Evolutionary conservation across 2,329 filamentous ascomycete species (phyloP), one percentile per base, ranked within the genome.

Genomic region (Botrytis medusae): DNA sequence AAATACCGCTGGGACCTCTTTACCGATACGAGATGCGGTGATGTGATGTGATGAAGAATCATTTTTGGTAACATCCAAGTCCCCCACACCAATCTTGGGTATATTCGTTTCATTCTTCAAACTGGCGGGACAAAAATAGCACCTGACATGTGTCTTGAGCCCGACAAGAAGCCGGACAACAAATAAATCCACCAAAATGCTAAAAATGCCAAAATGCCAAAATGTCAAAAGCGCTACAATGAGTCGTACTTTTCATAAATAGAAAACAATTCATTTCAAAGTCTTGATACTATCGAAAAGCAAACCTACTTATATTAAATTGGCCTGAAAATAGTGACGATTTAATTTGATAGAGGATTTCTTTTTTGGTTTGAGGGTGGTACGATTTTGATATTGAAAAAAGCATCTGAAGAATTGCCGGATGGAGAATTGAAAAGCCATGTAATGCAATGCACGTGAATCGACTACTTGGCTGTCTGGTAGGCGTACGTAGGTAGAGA

Each of bases 1-100:
- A 67, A 51, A 51, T 67, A 67, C 46, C 25, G 48, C 63, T n/a
- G 63, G 48, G 48, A 51, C 32, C 44, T 67, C 46, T 29, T 40
- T 67, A 40, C 25, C 32, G 64, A 68, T 67, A 40, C 64, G 64
- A 68, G 46, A 40, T 68, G 46, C 46, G 18, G 32, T 68, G 46
- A 54, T 51, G 51, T 57, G 51, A 57, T 57, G 51, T 68, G 64
- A 54, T 51, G 34, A 54, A 67, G 63, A 51, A 67, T 12, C 32
- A n/a, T 7, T 67, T 67, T 68, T 54, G 46, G 64, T 54, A 29
- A 40, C 32, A 68, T 54, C 42, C 2, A 14, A 65, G 20, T 29
- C 40, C n/a, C 65, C 48, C 48, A 32, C 65, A n/a, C 34, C n/a
- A 40, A 68, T 42, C 48, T 32, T 68, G 25, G 34, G 20, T 68